Conservation (phyloP, 2,329 filamentous ascomycete genomes). For the Fusarium circinatum region DNA sequence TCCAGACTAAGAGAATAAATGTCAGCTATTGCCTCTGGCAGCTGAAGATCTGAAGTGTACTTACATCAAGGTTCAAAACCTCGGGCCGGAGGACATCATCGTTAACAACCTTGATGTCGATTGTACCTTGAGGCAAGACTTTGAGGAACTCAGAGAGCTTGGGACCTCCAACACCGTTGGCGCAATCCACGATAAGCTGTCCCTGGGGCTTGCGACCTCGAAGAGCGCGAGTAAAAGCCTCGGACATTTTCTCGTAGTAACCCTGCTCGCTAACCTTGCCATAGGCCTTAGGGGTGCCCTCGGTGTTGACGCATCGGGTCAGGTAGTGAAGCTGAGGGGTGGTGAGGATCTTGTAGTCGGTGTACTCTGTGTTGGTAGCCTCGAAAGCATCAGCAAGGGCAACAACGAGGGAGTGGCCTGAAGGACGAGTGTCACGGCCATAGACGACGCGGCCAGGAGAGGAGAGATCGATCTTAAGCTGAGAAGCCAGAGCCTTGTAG, state of each 20-base stretch:
- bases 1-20: constrained; percentile 70
- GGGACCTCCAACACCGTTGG: constrained; percentile 94
- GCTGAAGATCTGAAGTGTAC: constrained; percentile 39
- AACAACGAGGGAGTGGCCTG: constrained; percentile 82
- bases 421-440: constrained; percentile 92
- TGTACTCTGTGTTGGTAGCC: constrained; percentile 77
- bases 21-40: constrained; percentile 11
- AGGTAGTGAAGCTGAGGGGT: constrained; percentile 99
- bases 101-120: constrained; percentile 89
- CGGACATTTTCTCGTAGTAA: constrained; percentile 92
- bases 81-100: constrained; percentile 93
- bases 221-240: constrained; percentile 86
- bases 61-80: constrained; percentile 85
- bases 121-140: constrained; percentile 75
- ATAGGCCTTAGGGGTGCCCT: constrained; percentile 87
- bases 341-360: constrained; percentile 90
- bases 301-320: constrained; percentile 92
- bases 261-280: constrained; percentile 89
- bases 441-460: constrained; percentile 84
- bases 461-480: constrained; percentile 79
- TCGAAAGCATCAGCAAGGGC: constrained; percentile 84
- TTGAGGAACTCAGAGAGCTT: constrained; percentile 90
- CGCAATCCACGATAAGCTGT: constrained; percentile 87
- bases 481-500: constrained; percentile 79
- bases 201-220: constrained; percentile 79